Evolutionary conservation across 306 rosid genomes (phyloP).

Genomic region (Citrullus mucosospermus): DNA sequence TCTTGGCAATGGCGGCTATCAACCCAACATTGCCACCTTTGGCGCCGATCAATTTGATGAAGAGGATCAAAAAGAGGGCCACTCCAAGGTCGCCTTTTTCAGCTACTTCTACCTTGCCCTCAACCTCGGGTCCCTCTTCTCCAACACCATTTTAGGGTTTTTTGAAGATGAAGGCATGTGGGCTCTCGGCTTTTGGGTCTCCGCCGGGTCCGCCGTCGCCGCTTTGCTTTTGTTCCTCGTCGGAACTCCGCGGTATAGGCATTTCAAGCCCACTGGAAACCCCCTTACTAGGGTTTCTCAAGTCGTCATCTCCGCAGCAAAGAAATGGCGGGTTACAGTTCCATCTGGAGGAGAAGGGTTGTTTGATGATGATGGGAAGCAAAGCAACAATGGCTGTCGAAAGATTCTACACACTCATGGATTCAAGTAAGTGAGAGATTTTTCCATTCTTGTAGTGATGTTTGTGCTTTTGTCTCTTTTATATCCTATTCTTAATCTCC

Average conservation of each 20-base stretch:
- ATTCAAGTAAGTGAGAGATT: conserved; percentile 50
- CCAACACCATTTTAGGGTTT: conserved; percentile 73
- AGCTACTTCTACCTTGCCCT: conserved; percentile 92
- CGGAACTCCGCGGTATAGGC: conserved; percentile 68
- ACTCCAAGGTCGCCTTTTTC: conserved; percentile 67
- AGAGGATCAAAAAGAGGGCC: conserved; percentile 54
- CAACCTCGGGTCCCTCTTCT: conserved; percentile 84
- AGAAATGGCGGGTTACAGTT: conserved; percentile 37
- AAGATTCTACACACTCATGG: conserved; percentile 80
- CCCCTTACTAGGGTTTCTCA: conserved; percentile 74
- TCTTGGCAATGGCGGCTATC: conserved; percentile 90
- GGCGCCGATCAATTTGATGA: conserved; percentile 94
- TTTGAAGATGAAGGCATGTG: conserved; percentile 80
- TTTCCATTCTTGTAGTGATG: background rate
- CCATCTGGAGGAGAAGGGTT: conserved; percentile 45
- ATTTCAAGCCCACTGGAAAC: conserved; percentile 81
- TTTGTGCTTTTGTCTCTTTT: background rate
- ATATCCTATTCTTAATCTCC: background rate
- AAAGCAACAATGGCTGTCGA: conserved; percentile 29
- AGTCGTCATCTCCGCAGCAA: conserved; percentile 58
- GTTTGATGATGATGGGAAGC: conserved; percentile 23
- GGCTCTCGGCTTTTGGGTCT: conserved; percentile 82
- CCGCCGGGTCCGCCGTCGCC: conserved; percentile 59
- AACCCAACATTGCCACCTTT: conserved; percentile 78
- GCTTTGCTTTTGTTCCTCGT: conserved; percentile 66